Conservation (phyloP, 371 early-diverging fungal genomes). For the Circinella umbellata region DNA sequence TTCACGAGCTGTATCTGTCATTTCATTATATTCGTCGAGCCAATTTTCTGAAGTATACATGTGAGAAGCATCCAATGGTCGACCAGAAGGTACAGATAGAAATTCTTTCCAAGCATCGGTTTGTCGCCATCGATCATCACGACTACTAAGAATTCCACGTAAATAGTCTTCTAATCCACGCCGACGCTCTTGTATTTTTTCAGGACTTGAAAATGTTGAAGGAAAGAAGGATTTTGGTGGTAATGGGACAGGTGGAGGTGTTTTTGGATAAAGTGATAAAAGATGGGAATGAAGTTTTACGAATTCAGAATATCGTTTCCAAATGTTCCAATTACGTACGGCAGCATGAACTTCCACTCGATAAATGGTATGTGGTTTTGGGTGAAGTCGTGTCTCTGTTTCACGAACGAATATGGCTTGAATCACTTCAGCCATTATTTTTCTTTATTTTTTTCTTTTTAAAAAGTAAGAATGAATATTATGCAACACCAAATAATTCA, state of each 20-base stretch:
- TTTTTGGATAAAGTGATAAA: conserved; percentile 60
- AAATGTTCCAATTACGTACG: conserved; percentile 86
- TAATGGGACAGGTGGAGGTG: conserved; percentile 61
- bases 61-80: conserved; percentile 39
- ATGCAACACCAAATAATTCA: no score
- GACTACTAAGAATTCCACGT: conserved; percentile 69
- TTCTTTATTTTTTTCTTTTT: background rate
- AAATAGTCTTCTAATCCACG: conserved; percentile 82
- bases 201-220: conserved; percentile 64
- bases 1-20: conserved; percentile 69
- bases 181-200: conserved; percentile 81
- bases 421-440: conserved; percentile 59
- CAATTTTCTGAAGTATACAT: conserved; percentile 78
- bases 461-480: no score
- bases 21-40: conserved; percentile 78
- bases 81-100: conserved; percentile 69
- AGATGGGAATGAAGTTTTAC: conserved; percentile 63
- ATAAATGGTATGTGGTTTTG: conserved; percentile 78
- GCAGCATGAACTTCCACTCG: conserved; percentile 79
- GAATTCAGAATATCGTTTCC: conserved; percentile 90
- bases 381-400: conserved; percentile 62
- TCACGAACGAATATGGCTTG: conserved; percentile 74
- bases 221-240: conserved; percentile 77
- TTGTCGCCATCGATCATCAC: conserved; percentile 82
- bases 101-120: conserved; percentile 81